Evolutionary conservation across 164 flowering plant genomes (phyloP).

Genomic region (Tinospora cordifolia): DNA sequence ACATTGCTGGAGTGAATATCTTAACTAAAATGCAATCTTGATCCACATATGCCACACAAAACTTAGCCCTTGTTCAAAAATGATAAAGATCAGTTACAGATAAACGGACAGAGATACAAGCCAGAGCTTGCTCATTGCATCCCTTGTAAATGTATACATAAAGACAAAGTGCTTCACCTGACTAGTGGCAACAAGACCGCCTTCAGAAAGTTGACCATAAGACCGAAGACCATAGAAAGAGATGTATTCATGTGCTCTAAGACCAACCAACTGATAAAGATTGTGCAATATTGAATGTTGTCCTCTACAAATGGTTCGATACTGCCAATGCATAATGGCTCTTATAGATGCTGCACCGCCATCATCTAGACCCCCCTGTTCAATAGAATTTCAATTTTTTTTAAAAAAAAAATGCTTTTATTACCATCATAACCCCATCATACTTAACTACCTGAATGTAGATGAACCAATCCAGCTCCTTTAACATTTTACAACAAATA

Average conservation of each 20-base stretch:
- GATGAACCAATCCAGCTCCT: neutral
- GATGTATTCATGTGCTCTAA: constrained; percentile 75
- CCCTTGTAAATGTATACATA: neutral
- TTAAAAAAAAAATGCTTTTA: neutral
- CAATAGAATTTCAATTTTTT: constrained; percentile 6
- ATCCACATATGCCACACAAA: neutral
- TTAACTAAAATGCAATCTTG: neutral
- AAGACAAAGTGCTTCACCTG: constrained; percentile 47
- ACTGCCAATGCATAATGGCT: constrained; percentile 99
- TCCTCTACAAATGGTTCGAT: constrained; percentile 93
- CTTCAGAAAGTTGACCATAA: constrained; percentile 73
- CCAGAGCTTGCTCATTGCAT: neutral
- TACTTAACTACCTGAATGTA: neutral
- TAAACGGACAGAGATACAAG: neutral
- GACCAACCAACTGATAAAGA: constrained; percentile 71
- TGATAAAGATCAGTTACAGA: neutral
- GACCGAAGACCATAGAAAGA: constrained; percentile 93
- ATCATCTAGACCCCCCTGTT: constrained; percentile 95
- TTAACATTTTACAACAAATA: neutral
- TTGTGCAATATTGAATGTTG: constrained; percentile 71
- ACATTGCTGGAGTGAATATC: neutral
- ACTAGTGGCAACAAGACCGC: constrained; percentile 76
- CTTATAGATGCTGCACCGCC: constrained; percentile 96
- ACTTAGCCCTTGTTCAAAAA: neutral
- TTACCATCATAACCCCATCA: neutral